Evolutionary conservation across 805 yeast genomes (phyloP).

Genomic region (Helenozyma rhizophorensis): DNA sequence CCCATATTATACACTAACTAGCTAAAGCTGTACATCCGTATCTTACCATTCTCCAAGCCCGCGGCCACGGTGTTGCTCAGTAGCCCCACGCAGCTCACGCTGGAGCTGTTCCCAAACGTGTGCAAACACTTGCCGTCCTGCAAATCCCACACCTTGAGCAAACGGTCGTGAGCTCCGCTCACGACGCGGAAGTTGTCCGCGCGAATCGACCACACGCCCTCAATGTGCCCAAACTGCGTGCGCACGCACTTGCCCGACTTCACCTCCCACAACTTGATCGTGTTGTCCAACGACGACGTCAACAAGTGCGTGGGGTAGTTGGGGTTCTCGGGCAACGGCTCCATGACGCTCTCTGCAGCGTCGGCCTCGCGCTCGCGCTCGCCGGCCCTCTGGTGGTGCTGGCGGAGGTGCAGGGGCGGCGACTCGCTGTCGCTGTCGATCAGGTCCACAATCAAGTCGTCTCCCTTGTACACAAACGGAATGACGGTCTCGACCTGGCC

Average conservation of each 20-base stretch:
- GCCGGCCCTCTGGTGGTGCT: slow-evolving; percentile 12
- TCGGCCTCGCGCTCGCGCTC: slow-evolving; percentile 7
- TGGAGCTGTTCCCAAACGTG: slow-evolving; percentile 72
- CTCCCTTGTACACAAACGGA: slow-evolving; percentile 68
- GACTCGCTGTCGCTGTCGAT: slow-evolving; percentile 36
- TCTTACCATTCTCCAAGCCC: slow-evolving; percentile 85
- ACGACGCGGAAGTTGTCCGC: slow-evolving; percentile 94
- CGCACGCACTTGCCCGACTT: slow-evolving; percentile 81
- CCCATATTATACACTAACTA: neutral
- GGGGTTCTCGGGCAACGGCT: slow-evolving; percentile 13
- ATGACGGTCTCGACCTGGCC: slow-evolving; percentile 93
- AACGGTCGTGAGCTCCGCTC: slow-evolving; percentile 90
- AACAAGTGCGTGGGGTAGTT: slow-evolving; percentile 76
- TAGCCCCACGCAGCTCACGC: slow-evolving; percentile 67
- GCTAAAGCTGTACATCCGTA: slow-evolving; percentile 55
- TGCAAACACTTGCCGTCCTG: slow-evolving; percentile 93
- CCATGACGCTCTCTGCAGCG: neutral
- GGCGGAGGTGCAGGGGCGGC: slow-evolving; percentile 8
- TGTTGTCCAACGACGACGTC: slow-evolving; percentile 87
- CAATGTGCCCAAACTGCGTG: slow-evolving; percentile 96
- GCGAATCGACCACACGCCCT: slow-evolving; percentile 96
- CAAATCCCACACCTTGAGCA: slow-evolving; percentile 91
- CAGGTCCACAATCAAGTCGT: slow-evolving; percentile 46
- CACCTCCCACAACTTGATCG: slow-evolving; percentile 90
- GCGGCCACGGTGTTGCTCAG: slow-evolving; percentile 88